Percentiles rank a stretch among this genome's conserved stretches.
Evolutionary conservation across 352 stramenopile genomes (phyloP).

Genomic region (Plasmopara muralis): DNA sequence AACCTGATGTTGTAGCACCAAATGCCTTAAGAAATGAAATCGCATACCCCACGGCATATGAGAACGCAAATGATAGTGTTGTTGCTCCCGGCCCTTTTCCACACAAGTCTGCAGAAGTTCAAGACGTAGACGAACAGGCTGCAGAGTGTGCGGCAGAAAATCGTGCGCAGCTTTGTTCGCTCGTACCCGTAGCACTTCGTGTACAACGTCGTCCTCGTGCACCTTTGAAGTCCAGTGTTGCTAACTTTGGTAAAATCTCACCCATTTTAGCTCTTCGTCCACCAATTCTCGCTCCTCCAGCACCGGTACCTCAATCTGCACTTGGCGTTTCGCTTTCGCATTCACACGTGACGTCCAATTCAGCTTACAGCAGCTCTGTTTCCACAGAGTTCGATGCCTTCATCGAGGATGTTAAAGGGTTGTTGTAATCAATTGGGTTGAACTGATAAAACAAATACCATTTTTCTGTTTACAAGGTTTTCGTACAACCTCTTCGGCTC

Average conservation of each 20-base stretch:
- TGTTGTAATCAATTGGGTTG: conserved; percentile 13
- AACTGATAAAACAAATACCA: not conserved
- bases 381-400: conserved; percentile 41
- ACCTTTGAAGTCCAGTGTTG: conserved; percentile 1
- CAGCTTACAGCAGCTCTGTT: not conserved
- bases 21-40: conserved; percentile 16
- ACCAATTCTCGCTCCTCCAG: conserved; percentile 13
- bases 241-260: conserved; percentile 3
- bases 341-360: conserved; percentile 5
- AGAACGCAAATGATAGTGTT: conserved; percentile 2
- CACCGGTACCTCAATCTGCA: conserved; percentile 16
- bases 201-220: conserved; percentile 31
- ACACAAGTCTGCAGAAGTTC: conserved; percentile 2
- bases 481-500: not conserved
- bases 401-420: conserved; percentile 60
- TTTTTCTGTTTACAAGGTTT: not conserved
- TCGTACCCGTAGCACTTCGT: conserved; percentile 55
- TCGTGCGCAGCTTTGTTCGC: conserved; percentile 39
- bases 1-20: not conserved
- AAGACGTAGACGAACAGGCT: conserved; percentile 28
- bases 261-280: conserved; percentile 13
- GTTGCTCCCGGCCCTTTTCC: not conserved
- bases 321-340: not conserved
- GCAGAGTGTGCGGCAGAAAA: conserved; percentile 28
- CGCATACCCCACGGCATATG: conserved; percentile 26